Base-by-base conservation (phyloP, 1,139 yeast species). In the Cylindricascospora bacillispora region DNA sequence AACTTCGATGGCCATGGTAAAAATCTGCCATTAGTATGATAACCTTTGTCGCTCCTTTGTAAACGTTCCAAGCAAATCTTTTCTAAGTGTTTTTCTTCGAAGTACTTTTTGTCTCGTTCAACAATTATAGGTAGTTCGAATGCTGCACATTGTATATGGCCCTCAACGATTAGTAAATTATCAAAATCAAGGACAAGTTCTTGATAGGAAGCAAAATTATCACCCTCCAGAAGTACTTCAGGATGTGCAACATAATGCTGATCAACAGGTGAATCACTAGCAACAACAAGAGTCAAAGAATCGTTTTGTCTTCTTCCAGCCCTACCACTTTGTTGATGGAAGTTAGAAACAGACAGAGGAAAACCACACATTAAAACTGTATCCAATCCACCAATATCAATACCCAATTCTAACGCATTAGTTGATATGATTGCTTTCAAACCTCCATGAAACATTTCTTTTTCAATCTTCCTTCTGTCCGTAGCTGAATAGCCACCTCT, bases 251-350 rank as follows among this genome's bases (percentile, higher is more conserved):
- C 70, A 48, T 79, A 89, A 46, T 79, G 76, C 46, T 83, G 93
- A 53, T 89, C 95, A 1, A 83, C 70, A 0, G 97, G 94, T 6
- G 78, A 77, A 10, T 76, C 73, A 15, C 93, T 81, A 1, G 89
- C 92, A 10, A 92, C 81, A 34, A 80, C 73, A 4, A 89, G 57
- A 0, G 95, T 89, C 46, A 89, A 55, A 11, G 95, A 78, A 35
- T 75, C 77, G 30, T 65, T 66, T 28, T 70, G 68, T 35, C 94
- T 71, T 50, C 95, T 62, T 10, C 98, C 98, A 0, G 95, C 95
- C 44, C 98, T 66, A 22, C 98, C 99, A 60, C 92, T 78, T 47
- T 89, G 98, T 53, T 89, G 99, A 43, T 89, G 83, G 47, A 89
- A 67, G 39, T 83, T 83, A 38, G 92, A 77, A 36, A 85, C 67